phyloP scores from a whole-genome alignment of 2,329 filamentous ascomycete species.

The Ceratocystis albifundus region DNA sequence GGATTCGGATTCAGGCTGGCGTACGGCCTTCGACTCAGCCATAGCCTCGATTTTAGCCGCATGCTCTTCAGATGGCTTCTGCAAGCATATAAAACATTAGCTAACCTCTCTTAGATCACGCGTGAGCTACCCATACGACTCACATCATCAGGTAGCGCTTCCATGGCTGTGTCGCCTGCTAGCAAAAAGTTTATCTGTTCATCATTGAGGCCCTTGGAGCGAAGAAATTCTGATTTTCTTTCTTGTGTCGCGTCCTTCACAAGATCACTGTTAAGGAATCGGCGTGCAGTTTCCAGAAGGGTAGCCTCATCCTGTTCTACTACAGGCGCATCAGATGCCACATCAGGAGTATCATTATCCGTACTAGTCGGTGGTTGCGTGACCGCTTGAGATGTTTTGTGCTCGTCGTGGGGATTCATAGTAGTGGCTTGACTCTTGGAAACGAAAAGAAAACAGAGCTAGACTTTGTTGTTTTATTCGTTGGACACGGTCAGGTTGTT shows the following conservation, averaged over 20 bases:
- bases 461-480: background rate
- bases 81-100: background rate
- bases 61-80: background rate
- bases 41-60: background rate
- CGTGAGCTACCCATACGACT: background rate
- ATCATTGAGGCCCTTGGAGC: conserved; percentile 59
- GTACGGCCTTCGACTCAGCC: background rate
- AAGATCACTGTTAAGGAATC: conserved; percentile 63
- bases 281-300: conserved; percentile 51
- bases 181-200: conserved; percentile 60
- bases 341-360: conserved; percentile 8
- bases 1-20: background rate
- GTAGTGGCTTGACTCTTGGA: conserved; percentile 6
- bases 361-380: conserved; percentile 4
- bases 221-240: conserved; percentile 64
- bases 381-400: background rate
- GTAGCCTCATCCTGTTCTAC: background rate
- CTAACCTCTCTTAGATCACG: background rate
- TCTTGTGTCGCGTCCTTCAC: conserved; percentile 58
- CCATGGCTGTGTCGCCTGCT: conserved; percentile 21
- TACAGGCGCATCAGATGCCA: conserved; percentile 1
- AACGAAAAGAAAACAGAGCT: background rate
- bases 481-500: conserved; percentile 2
- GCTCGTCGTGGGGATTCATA: conserved; percentile 12
- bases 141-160: background rate